phyloP scores from a whole-genome alignment of 2,329 filamentous ascomycete species.

The Plectosphaerella plurivora region DNA sequence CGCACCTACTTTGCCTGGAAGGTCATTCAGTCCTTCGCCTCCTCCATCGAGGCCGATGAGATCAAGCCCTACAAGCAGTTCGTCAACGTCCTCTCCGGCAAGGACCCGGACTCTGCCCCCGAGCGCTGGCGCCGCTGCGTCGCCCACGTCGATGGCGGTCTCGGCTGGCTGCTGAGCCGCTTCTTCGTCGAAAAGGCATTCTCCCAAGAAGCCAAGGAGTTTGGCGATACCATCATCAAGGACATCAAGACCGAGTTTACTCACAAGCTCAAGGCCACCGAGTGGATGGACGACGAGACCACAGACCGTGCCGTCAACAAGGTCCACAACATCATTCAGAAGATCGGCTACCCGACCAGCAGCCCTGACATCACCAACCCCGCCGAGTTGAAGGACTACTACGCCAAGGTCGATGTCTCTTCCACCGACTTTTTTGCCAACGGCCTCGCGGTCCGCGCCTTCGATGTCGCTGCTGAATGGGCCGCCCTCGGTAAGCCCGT shows the following conservation, averaged over 20 bases:
- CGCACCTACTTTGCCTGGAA: slow-evolving; percentile 64
- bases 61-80: slow-evolving; percentile 57
- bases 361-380: slow-evolving; percentile 60
- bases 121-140: slow-evolving; percentile 67
- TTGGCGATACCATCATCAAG: slow-evolving; percentile 65
- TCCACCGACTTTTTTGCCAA: slow-evolving; percentile 54
- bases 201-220: slow-evolving; percentile 58
- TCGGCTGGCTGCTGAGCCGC: slow-evolving; percentile 66
- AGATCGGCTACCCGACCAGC: slow-evolving; percentile 63
- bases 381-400: slow-evolving; percentile 50
- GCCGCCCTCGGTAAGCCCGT: slow-evolving; percentile 54
- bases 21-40: slow-evolving; percentile 47
- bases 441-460: slow-evolving; percentile 42
- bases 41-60: slow-evolving; percentile 53
- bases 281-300: slow-evolving; percentile 63
- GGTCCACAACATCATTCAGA: slow-evolving; percentile 62
- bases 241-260: slow-evolving; percentile 66
- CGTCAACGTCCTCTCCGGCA: slow-evolving; percentile 55
- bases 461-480: slow-evolving; percentile 48
- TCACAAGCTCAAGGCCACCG: slow-evolving; percentile 49
- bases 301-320: slow-evolving; percentile 58
- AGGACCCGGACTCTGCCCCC: slow-evolving; percentile 55
- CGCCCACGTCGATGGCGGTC: slow-evolving; percentile 46
- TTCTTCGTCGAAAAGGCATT: slow-evolving; percentile 69
- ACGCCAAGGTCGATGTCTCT: slow-evolving; percentile 46